phyloP scores from a whole-genome alignment of 1,284 basidiomycete genomes.

The Phellinidium pouzarii region DNA sequence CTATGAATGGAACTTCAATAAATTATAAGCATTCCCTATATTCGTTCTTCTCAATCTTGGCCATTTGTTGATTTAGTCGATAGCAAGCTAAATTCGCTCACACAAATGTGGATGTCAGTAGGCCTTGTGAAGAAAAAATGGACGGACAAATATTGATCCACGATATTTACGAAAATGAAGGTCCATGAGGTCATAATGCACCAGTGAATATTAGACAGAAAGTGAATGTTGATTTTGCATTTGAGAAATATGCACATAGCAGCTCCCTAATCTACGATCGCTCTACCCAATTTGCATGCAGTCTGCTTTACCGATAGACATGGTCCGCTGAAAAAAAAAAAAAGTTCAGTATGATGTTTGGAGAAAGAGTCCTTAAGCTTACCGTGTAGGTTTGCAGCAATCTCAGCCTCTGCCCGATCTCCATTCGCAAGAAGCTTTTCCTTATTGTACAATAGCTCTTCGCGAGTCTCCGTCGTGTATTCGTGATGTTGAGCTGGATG shows the following conservation, averaged over 20 bases:
- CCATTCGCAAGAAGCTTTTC: slow-evolving; percentile 95
- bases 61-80: too few relatives aligned
- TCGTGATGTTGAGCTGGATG: slow-evolving; percentile 86
- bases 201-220: neutral
- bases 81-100: too few relatives aligned
- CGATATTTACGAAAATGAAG: too few relatives aligned
- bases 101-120: too few relatives aligned
- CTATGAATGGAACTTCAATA: too few relatives aligned
- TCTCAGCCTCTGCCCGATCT: slow-evolving; percentile 93
- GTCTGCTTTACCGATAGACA: slow-evolving; percentile 49
- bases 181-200: too few relatives aligned
- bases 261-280: slow-evolving; percentile 18
- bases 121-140: too few relatives aligned
- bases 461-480: slow-evolving; percentile 95
- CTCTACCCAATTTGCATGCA: slow-evolving; percentile 16
- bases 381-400: slow-evolving; percentile 89
- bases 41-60: too few relatives aligned
- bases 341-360: slow-evolving; percentile 16
- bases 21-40: too few relatives aligned
- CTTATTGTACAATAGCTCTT: slow-evolving; percentile 99
- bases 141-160: too few relatives aligned
- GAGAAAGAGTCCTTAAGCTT: slow-evolving; percentile 24
- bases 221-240: neutral
- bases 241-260: neutral
- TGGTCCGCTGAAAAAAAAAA: slow-evolving; percentile 43